These are phyloP conservation scores for Pythium angustatum DNA, from an alignment of 352 stramenopile species.

Conservation along the genomic window DNA sequence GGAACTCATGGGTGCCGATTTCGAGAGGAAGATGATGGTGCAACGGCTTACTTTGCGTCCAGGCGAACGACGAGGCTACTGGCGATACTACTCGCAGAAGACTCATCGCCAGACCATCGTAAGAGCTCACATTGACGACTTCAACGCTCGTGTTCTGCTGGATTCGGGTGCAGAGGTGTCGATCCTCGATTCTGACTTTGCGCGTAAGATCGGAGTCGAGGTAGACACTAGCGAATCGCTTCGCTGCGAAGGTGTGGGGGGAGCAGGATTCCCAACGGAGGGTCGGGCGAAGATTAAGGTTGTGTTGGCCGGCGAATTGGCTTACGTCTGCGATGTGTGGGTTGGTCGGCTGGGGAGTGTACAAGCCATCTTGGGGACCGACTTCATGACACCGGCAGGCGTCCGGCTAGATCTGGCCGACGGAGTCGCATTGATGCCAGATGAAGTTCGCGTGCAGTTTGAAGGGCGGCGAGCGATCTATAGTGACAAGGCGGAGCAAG, in stretches of 20 bases:
- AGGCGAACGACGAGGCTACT: slow-evolving; percentile 30
- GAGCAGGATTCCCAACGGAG: neutral
- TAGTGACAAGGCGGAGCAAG: slow-evolving; percentile 8
- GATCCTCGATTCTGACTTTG: slow-evolving; percentile 23
- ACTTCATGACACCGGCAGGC: slow-evolving; percentile 22
- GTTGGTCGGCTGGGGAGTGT: slow-evolving; percentile 8
- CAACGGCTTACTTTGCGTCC: slow-evolving; percentile 18
- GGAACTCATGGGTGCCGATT: too few species aligned
- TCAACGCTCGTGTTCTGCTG: slow-evolving; percentile 19
- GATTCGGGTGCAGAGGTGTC: slow-evolving; percentile 30
- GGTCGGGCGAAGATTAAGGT: slow-evolving; percentile 12
- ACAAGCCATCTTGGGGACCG: slow-evolving; percentile 12
- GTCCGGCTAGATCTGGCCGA: slow-evolving; percentile 15
- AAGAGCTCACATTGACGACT: slow-evolving; percentile 19
- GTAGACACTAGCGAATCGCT: slow-evolving; percentile 8
- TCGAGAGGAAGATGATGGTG: slow-evolving; percentile 1
- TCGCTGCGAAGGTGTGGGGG: neutral
- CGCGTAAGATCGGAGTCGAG: slow-evolving; percentile 16
- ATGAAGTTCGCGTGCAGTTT: slow-evolving; percentile 13
- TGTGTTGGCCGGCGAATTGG: slow-evolving; percentile 8
- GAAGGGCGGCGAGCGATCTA: slow-evolving; percentile 10
- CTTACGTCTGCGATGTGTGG: slow-evolving; percentile 3
- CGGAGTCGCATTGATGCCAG: slow-evolving; percentile 4
- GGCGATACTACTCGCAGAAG: slow-evolving; percentile 28
- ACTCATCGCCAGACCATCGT: slow-evolving; percentile 32